Evolutionary conservation across 129 eudicot species (phyloP).

Genomic region (Chrysanthemum seticuspe): DNA sequence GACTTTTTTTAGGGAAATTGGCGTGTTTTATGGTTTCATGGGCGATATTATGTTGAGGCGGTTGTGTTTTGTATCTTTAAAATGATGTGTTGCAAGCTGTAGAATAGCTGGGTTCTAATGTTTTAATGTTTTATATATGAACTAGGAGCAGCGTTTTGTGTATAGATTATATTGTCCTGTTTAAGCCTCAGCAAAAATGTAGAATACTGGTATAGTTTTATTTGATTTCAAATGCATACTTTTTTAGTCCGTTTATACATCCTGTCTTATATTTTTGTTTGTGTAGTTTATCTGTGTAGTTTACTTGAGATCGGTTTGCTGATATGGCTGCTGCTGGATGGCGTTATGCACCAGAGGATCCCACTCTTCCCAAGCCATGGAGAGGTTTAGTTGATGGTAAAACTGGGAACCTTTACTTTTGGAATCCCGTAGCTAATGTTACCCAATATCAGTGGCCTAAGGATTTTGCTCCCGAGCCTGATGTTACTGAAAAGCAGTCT

Average conservation of each 20-base stretch:
- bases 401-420: slow-evolving; percentile 87
- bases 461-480: slow-evolving; percentile 16
- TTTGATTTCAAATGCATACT: not conserved
- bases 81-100: not conserved
- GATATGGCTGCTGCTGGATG: slow-evolving; percentile 68
- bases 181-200: not conserved
- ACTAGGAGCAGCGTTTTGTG: not conserved
- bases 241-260: not conserved
- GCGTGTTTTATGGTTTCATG: not conserved
- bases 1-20: no score
- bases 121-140: slow-evolving; percentile 2
- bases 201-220: slow-evolving; percentile 14
- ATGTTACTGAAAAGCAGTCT: slow-evolving; percentile 31
- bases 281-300: slow-evolving; percentile 13
- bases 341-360: slow-evolving; percentile 88
- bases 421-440: slow-evolving; percentile 95
- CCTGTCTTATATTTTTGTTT: not conserved
- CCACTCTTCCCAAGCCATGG: slow-evolving; percentile 97
- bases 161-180: not conserved
- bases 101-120: not conserved
- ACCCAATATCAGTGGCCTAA: slow-evolving; percentile 93
- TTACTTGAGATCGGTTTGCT: slow-evolving; percentile 28
- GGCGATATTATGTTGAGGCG: not conserved
- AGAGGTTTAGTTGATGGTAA: slow-evolving; percentile 86
- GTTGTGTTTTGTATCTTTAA: not conserved